Base-by-base conservation (phyloP, 495 filamentous ascomycete genomes). In the Parathielavia appendiculata region DNA sequence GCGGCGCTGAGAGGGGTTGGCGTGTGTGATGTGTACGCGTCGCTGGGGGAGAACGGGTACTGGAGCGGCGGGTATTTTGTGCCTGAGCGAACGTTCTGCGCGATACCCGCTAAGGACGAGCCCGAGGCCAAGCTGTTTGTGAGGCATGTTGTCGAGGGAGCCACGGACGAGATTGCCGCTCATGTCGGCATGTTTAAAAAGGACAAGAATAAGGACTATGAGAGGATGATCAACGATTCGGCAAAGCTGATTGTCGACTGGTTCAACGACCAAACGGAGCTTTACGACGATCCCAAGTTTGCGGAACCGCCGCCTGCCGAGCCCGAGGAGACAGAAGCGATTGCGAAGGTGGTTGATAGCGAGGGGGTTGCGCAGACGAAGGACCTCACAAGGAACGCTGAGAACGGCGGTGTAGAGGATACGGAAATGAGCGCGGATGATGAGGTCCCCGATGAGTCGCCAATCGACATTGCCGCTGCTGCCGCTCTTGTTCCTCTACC, bases 101-200 rank as follows among this genome's bases (percentile, higher is more conserved):
- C 78, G 11, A 59, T 79, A 11, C 77, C 78, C 0, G 52, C 52
- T 0, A 17, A 13, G 52, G 73, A 72, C 7, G 69, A 75, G 52
- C 61, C 60, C 5, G 62, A 20, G 1, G 66, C 57, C 45, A 48
- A 71, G 63, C 63, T 91, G 77, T 78, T 77, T 74, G 70, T 73
- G 30, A 78, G 82, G 41, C 81, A 81, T 12, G 81, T 88, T 35
- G 92, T 97, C 64, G 80, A 87, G 60, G 82, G 79, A 53, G 88
- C 83, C 1, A 69, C 67, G n/a, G 90, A 95, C 57, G 93, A 98
- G 73, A 81, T 88, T 16, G 77, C 78, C 56, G 92, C 92, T 8
- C 93, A 97, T 70, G 81, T 87, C 71, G 85, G 77, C 55, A 90
- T 97, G 85, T 97, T 97, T 65, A 73, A 79, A 55, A 83, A 83